Percentiles rank a stretch among this genome's conserved stretches.
Conservation (phyloP, 306 rosid species). For the Medicago lupulina region DNA sequence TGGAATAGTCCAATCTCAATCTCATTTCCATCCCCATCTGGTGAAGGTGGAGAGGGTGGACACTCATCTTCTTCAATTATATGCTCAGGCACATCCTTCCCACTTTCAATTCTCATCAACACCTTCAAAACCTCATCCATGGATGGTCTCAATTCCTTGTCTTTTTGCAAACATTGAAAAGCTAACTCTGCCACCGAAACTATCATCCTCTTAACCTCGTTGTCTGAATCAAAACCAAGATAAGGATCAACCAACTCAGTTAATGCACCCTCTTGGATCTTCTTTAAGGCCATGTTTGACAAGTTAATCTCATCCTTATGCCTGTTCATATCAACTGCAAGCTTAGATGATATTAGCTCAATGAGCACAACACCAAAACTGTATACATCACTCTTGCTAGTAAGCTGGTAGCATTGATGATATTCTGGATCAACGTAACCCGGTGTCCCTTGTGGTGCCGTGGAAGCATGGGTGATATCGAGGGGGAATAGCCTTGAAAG, state of each 20-base stretch:
- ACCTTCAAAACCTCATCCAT: slow-evolving; percentile 72
- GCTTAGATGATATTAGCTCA: slow-evolving; percentile 74
- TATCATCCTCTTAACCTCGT: slow-evolving; percentile 57
- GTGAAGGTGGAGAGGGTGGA: slow-evolving; percentile 45
- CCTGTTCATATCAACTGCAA: slow-evolving; percentile 70
- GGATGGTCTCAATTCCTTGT: slow-evolving; percentile 70
- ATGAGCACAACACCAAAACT: slow-evolving; percentile 55
- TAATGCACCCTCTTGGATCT: slow-evolving; percentile 55
- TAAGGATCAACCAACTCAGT: slow-evolving; percentile 64
- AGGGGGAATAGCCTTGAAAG: slow-evolving; percentile 46
- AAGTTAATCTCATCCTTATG: slow-evolving; percentile 65
- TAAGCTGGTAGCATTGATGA: slow-evolving; percentile 34
- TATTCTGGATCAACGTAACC: slow-evolving; percentile 55
- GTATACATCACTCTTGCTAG: slow-evolving; percentile 54
- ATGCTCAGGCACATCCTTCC: slow-evolving; percentile 35
- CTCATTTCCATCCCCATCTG: slow-evolving; percentile 45
- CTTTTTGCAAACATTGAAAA: slow-evolving; percentile 72
- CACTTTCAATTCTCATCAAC: slow-evolving; percentile 51
- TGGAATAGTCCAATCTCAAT: slow-evolving; percentile 39
- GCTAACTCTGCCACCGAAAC: slow-evolving; percentile 75
- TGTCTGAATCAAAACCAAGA: slow-evolving; percentile 61
- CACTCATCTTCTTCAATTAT: slow-evolving; percentile 11
- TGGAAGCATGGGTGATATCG: slow-evolving; percentile 48
- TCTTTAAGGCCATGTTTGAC: slow-evolving; percentile 64
- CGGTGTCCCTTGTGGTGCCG: slow-evolving; percentile 51